Conservation (phyloP, 2,329 filamentous ascomycete genomes). For the Clathrospora elynae region DNA sequence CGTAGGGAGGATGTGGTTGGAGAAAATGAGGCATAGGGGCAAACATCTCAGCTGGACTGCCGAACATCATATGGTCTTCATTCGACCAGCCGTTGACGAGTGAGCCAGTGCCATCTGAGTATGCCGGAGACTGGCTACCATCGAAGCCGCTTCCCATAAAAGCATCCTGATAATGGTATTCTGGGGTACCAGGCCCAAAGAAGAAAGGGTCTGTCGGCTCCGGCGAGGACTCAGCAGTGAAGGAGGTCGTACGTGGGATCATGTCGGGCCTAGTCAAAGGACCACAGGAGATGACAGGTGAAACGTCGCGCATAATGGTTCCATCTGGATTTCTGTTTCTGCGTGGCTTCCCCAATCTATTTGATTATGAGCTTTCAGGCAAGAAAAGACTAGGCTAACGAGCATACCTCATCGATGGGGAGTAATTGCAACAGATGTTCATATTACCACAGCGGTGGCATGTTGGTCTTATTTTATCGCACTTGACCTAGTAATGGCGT, state of each 20-base stretch:
- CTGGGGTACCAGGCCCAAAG: constrained; percentile 43
- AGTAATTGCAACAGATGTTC: constrained; percentile 49
- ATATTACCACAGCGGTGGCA: constrained; percentile 47
- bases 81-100: constrained; percentile 38
- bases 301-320: constrained; percentile 43
- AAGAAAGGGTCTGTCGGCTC: constrained; percentile 45
- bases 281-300: constrained; percentile 40
- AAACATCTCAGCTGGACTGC: constrained; percentile 34
- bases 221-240: constrained; percentile 43
- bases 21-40: constrained; percentile 34
- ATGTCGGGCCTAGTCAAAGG: constrained; percentile 38
- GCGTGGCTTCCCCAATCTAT: constrained; percentile 44
- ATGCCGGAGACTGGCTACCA: constrained; percentile 42
- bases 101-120: constrained; percentile 36
- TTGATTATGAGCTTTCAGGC: constrained; percentile 20
- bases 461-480: constrained; percentile 45
- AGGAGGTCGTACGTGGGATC: constrained; percentile 38
- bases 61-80: constrained; percentile 41
- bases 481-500: constrained; percentile 37
- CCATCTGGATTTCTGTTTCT: constrained; percentile 47
- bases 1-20: constrained; percentile 25
- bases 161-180: constrained; percentile 44
- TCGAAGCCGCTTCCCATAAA: constrained; percentile 37
- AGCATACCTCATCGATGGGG: constrained; percentile 48
- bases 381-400: background rate